Base-by-base conservation (phyloP, 2,329 filamentous ascomycete genomes). In the Colletotrichum theobromicola region DNA sequence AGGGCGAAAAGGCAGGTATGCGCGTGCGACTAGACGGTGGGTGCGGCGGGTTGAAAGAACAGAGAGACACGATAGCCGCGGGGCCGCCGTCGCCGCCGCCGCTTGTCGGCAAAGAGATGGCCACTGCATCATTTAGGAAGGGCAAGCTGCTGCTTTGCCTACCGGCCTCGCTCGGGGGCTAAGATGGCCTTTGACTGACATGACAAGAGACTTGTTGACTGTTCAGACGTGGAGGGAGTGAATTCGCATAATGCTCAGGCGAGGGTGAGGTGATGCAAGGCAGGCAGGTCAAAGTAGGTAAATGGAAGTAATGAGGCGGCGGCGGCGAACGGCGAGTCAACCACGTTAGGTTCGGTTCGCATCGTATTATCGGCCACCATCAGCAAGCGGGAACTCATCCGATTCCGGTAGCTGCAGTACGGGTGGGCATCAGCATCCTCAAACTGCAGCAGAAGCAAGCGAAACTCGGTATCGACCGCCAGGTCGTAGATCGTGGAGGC, bases 301-400 rank as follows among this genome's bases (percentile, higher is more conserved):
- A 65, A 32, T 18, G n/a, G 30, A 4, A 18, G 37, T 18, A 34
- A 34, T 32, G 13, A 32, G 35, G 24, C 66, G 72, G 62, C 68
- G 58, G 65, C 61, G 71, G 18, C 62, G 68, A 60, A 32, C 67
- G 62, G 68, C 68, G 72, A 72, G 68, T 74, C 72, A 74, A 70
- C n/a, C 30, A 53, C 28, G 32, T 24, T 61, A 13, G 42, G 42
- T 46, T 68, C 13, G 66, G 66, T 61, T 61, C 34, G 28, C n/a
- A 37, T 71, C 30, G 37, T 57, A 28, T 57, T 24, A 16, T 53
- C 67, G 18, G 58, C 26, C 65, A 64, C 24, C 67, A 32, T 21
- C 65, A 64, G 30, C 67, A 42, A 68, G 42, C 57, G 58, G 71
- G 46, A 72, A 61, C 46, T 35, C 30, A 37, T 50, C 72, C 30